Evolutionary conservation across 164 flowering plant species (phyloP).

Genomic region (Nymphaea thermarum): DNA sequence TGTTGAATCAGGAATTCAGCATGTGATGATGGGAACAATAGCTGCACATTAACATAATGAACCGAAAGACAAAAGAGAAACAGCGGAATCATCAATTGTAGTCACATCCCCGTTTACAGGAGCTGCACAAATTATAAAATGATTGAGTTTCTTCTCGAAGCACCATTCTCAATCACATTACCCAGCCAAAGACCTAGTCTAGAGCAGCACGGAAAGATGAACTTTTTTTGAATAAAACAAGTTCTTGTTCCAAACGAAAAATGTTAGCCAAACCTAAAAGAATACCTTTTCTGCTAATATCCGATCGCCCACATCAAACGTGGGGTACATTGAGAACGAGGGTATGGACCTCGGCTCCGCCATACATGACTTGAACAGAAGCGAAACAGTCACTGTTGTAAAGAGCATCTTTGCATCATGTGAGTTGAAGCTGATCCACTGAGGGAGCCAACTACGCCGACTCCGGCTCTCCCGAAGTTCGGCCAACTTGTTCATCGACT

Average conservation of each 20-base stretch:
- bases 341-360: constrained; percentile 95
- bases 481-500: not conserved
- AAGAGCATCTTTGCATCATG: constrained; percentile 71
- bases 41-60: too few relatives aligned
- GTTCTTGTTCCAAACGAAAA: not conserved
- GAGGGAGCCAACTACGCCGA: constrained; percentile 27
- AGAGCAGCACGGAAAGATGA: too few relatives aligned
- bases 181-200: too few relatives aligned
- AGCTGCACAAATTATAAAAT: too few relatives aligned
- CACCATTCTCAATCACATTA: too few relatives aligned
- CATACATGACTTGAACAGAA: constrained; percentile 53
- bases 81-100: too few relatives aligned
- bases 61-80: too few relatives aligned
- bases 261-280: not conserved
- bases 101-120: too few relatives aligned
- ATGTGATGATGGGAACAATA: too few relatives aligned
- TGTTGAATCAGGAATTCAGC: too few relatives aligned
- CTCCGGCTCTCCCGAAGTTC: constrained; percentile 7
- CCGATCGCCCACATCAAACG: constrained; percentile 83
- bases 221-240: too few relatives aligned
- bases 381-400: constrained; percentile 63
- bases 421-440: constrained; percentile 27
- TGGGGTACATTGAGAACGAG: constrained; percentile 80
- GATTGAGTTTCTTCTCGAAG: too few relatives aligned
- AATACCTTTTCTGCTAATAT: constrained; percentile 87